Conservation (phyloP, 1,284 basidiomycete genomes). For the Cerioporus squamosus region DNA sequence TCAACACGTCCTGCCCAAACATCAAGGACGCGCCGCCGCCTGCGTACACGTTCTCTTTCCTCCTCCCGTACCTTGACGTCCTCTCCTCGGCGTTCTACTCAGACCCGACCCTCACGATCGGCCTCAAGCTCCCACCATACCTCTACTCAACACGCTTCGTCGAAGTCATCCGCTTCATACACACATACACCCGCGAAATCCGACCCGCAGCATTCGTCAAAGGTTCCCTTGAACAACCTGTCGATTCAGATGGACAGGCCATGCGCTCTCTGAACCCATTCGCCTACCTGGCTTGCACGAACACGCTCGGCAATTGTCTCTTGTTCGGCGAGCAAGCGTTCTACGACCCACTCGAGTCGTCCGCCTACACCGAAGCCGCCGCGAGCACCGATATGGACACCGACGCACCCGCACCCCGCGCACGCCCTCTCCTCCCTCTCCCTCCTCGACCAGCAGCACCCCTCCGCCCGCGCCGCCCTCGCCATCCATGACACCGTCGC, state of each 20-base stretch:
- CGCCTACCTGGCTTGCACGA: conserved; percentile 66
- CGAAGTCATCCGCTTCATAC: conserved; percentile 51
- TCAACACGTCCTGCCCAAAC: conserved; percentile 84
- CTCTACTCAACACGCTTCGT: conserved; percentile 64
- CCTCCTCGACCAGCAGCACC: conserved; percentile 18
- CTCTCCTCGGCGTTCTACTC: conserved; percentile 50
- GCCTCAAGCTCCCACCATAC: conserved; percentile 84
- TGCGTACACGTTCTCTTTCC: conserved; percentile 56
- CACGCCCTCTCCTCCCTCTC: conserved; percentile 4
- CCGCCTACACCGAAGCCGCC: not conserved
- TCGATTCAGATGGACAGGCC: conserved; percentile 32
- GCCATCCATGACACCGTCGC: conserved; percentile 5
- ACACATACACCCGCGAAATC: conserved; percentile 35
- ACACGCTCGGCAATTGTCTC: conserved; percentile 74
- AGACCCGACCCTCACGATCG: conserved; percentile 65
- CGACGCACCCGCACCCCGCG: conserved; percentile 9
- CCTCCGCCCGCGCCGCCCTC: conserved; percentile 6
- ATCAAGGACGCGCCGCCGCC: conserved; percentile 67
- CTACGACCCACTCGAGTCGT: conserved; percentile 1
- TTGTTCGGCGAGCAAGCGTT: conserved; percentile 59
- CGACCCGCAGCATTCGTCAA: conserved; percentile 27
- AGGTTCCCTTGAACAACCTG: conserved; percentile 12
- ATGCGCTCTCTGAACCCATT: conserved; percentile 44
- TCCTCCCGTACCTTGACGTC: conserved; percentile 53
- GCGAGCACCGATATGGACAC: conserved; percentile 13